These are phyloP conservation scores for Yamadazyma nakazawae DNA, from an alignment of 805 yeast genomes.

Conservation along the genomic window DNA sequence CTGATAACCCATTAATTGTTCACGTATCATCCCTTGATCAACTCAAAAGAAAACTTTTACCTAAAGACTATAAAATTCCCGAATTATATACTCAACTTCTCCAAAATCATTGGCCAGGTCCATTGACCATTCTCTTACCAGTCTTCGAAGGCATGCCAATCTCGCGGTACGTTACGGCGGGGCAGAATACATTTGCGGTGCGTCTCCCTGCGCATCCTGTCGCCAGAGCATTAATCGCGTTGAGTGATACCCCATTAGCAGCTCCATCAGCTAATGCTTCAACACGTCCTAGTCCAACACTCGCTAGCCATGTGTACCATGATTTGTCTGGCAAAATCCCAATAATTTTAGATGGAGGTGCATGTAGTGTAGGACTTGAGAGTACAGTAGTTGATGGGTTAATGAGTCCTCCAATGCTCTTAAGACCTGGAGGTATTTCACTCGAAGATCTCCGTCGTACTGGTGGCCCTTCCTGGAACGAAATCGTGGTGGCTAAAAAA, in stretches of 20 bases:
- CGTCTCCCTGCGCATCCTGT: conserved; percentile 84
- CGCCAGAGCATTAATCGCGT: conserved; percentile 84
- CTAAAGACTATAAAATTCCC: conserved; percentile 55
- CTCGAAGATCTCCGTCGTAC: conserved; percentile 62
- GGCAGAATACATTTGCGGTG: conserved; percentile 87
- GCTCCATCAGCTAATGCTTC: conserved; percentile 98
- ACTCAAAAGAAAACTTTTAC: conserved; percentile 57
- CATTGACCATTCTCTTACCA: conserved; percentile 82
- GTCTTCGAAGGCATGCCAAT: conserved; percentile 46
- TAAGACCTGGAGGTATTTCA: conserved; percentile 93
- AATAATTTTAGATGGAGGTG: conserved; percentile 84
- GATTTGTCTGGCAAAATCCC: conserved; percentile 83
- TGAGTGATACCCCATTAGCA: conserved; percentile 86
- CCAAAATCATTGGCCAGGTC: conserved; percentile 90
- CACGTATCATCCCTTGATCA: conserved; percentile 81
- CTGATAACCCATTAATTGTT: conserved; percentile 91
- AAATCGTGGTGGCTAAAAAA: conserved; percentile 60
- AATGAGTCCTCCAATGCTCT: conserved; percentile 74
- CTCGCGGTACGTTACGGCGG: conserved; percentile 77
- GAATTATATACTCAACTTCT: conserved; percentile 61
- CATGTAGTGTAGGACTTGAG: conserved; percentile 86
- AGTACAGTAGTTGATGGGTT: conserved; percentile 93
- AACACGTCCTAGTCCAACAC: conserved; percentile 90
- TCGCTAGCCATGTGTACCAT: conserved; percentile 78
- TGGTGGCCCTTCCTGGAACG: conserved; percentile 71